A percentile compares a stretch with the other conserved stretches of the same genome.
Conservation (phyloP, 1,139 yeast species). For the Zygosaccharomyces sapae region DNA sequence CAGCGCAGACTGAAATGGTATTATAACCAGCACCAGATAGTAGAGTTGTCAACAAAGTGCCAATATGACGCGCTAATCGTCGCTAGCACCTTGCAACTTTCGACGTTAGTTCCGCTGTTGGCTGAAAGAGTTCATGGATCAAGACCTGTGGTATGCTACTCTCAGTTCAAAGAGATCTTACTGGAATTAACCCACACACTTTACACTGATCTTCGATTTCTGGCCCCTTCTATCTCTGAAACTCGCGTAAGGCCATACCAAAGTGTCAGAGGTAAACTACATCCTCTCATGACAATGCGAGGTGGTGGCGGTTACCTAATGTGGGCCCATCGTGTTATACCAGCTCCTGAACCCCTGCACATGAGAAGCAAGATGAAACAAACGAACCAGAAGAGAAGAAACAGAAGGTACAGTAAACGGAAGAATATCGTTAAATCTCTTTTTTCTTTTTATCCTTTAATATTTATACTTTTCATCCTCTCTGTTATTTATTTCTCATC, state of each 20-base stretch:
- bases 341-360: constrained; percentile 53
- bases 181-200: constrained; percentile 69
- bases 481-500: not conserved
- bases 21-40: constrained; percentile 47
- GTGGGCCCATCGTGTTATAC: constrained; percentile 76
- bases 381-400: constrained; percentile 12
- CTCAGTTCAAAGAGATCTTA: constrained; percentile 73
- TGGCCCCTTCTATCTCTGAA: constrained; percentile 82
- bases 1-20: constrained; percentile 49
- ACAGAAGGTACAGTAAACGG: constrained; percentile 10
- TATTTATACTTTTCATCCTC: not conserved
- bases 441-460: not conserved
- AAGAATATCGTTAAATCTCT: no score
- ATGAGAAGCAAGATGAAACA: constrained; percentile 9
- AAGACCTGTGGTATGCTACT: constrained; percentile 76
- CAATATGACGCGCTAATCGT: constrained; percentile 75
- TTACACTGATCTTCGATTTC: constrained; percentile 59
- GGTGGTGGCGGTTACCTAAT: constrained; percentile 89
- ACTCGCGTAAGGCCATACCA: constrained; percentile 83
- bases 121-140: constrained; percentile 77
- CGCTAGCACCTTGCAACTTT: constrained; percentile 67
- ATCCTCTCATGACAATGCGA: constrained; percentile 90
- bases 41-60: constrained; percentile 47
- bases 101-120: constrained; percentile 58
- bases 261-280: constrained; percentile 89